Evolutionary conservation across 83 land plant genomes (phyloP).

Genomic region (Picea mariana): DNA sequence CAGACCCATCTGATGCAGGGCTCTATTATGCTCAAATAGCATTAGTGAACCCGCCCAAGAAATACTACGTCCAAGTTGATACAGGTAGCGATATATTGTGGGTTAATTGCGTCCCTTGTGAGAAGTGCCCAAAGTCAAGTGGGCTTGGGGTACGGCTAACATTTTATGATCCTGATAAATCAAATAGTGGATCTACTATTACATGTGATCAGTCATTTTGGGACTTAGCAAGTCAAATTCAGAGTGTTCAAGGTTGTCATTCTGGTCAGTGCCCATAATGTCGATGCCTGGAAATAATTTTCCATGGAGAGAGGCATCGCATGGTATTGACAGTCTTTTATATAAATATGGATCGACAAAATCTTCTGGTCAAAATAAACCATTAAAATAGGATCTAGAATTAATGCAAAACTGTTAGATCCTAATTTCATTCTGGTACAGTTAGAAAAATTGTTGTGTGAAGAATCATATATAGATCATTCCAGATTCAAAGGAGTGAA

Average conservation of each 20-base stretch:
- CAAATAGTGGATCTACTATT: conserved; percentile 37
- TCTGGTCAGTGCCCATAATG: conserved; percentile 34
- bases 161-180: conserved; percentile 43
- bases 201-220: conserved; percentile 56
- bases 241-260: conserved; percentile 32
- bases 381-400: no score
- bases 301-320: no score
- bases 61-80: conserved; percentile 66
- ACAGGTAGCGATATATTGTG: conserved; percentile 66
- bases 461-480: no score
- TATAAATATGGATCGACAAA: no score
- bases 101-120: conserved; percentile 65
- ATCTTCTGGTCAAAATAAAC: no score
- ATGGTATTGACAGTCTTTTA: no score
- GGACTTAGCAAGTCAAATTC: conserved; percentile 17
- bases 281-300: conserved; percentile 2
- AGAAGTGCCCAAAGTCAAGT: conserved; percentile 49
- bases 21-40: conserved; percentile 62
- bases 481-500: no score
- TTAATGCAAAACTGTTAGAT: no score
- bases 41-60: conserved; percentile 53
- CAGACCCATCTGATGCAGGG: conserved; percentile 20
- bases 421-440: no score
- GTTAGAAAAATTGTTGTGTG: no score
- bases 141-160: conserved; percentile 59